Evolutionary conservation across 2,329 filamentous ascomycete species (phyloP), one percentile per base, ranked within the genome.

Genomic region (Graphilbum fragrans): DNA sequence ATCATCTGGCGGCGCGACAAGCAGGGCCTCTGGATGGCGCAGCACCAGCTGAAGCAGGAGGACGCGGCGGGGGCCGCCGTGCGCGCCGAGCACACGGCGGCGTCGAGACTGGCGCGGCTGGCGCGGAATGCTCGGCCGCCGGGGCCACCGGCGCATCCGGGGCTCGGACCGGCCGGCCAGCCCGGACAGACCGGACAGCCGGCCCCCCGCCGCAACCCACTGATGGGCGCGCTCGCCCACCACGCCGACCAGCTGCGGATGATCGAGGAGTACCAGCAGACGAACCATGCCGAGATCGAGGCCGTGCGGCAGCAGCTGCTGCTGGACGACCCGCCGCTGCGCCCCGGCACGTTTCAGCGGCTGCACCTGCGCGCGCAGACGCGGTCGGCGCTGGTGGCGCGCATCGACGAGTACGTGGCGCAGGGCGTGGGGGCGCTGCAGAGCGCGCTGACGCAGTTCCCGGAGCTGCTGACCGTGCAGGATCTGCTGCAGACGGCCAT

Each of bases 1-100:
- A 88, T 95, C 49, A 85, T 98, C 43, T 98, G 92, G 92, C 82
- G 84, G 50, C 80, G 86, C 46, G 83, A 93, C 49, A 75, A 78
- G 49, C 80, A 92, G 49, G 88, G 88, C 3, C 75, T 83, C 21
- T 96, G 92, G 88, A 80, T 80, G 50, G 77, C 80, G 41, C 77
- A 78, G 27, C 84, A 90, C 49, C 75, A 76, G 35, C 67, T 94
- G 10, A 72, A 78, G 32, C 86, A 93, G 56, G 81, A 84, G 54
- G 80, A 85, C 44, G 81, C 78, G 2, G 71, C 74, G 1, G 59
- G 63, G 2, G 65, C 70, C 16, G 74, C 74, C 23, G 43, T 39
- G 12, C 38, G 27, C 4, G 22, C 36, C 4, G 20, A 5, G 7
- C 11, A n/a, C n/a, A n/a, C 19, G 20, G 14, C 29, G 6, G 29